Base-by-base conservation (phyloP, 805 yeast species). In the Ogataea pini region DNA sequence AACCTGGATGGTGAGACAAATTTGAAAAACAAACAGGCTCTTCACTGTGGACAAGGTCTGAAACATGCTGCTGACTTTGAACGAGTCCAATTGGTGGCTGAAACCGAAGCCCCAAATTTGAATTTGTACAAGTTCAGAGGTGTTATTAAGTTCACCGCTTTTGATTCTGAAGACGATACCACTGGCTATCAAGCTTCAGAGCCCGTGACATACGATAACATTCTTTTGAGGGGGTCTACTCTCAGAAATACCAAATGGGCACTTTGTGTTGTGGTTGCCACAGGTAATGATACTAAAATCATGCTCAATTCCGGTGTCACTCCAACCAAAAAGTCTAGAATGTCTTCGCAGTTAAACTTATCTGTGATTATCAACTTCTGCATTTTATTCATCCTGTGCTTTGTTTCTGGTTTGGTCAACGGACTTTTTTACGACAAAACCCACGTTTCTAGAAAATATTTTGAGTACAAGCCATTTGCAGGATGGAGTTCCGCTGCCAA, bases 1-100 rank as follows among this genome's bases (percentile, higher is more conserved):
- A 83, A 83, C 57, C 68, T 84, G 47, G 89, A 83, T 58, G 89
- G 89, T 53, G 95, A 86, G 65, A 84, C 92, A 3, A 86, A 83
- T 61, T 73, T 86, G 63, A 87, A 86, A 62, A 70, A 72, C 19
- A 78, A 82, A 50, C 72, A 70, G 25, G 71, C 86, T 6, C 61
- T 87, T 28, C 70, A 71, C 13, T 73, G 82, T 54, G 85, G 89
- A 12, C 69, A 72, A 7, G 68, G 73, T 1, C 62, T 86, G 36
- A 75, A 72, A 39, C 83, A 76, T 54, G 74, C 88, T 2, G 64
- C 69, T 20, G 91, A 86, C 57, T 70, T 86, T 44, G 80, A 78
- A 48, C 74, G 78, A 48, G 70, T 80, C 25, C 71, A 72, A 55
- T 82, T 85, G 61, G 72, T 79, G 72, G 67, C 86, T 45, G 87